Evolutionary conservation across 441 rosid genomes (phyloP), one percentile per base, ranked within the genome.

Genomic region (Adansonia madagascariensis): DNA sequence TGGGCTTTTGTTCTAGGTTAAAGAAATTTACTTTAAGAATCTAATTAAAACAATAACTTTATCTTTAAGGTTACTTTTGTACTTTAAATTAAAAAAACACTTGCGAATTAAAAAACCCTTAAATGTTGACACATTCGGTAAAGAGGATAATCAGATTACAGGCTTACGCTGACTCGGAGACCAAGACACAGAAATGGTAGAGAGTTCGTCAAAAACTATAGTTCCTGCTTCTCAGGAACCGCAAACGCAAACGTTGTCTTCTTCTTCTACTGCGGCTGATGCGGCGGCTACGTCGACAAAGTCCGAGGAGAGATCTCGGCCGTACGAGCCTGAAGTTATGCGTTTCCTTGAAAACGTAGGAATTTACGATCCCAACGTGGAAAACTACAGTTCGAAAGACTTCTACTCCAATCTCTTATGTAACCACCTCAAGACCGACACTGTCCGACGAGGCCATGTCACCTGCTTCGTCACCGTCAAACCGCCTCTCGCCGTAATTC

Each of bases 391-490:
- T 57, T 72, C 87, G 1, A 47, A 59, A 52, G 94, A 88, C 77
- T 81, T 76, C 69, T 91, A 86, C 86, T 89, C 95, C 80, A 67
- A 83, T 69, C 70, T 93, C 5, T 12, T 90, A 6, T 80, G 85
- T 77, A 62, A 52, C 77, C 77, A 87, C n/a, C 84, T 90, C 80
- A 85, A 71, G 61, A 83, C 79, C 80, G 79, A 81, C 64, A 76
- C 76, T 31, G 52, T 94, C 81, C 73, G 79, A 27, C 90, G 85
- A 9, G 97, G 98, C 77, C 89, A 71, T 47, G 69, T 93, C 86
- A 79, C 89, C 14, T 91, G 95, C 75, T 64, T 78, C 76, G 83
- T 90, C 86, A 35, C 88, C 79, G 93, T 91, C 86, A 73, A 79
- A 9, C 91, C 98, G 4, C 46, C 80, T 18, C 0, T 91, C 55